Conservation (phyloP, 331 rosid genomes). For the Arachis monticola region DNA sequence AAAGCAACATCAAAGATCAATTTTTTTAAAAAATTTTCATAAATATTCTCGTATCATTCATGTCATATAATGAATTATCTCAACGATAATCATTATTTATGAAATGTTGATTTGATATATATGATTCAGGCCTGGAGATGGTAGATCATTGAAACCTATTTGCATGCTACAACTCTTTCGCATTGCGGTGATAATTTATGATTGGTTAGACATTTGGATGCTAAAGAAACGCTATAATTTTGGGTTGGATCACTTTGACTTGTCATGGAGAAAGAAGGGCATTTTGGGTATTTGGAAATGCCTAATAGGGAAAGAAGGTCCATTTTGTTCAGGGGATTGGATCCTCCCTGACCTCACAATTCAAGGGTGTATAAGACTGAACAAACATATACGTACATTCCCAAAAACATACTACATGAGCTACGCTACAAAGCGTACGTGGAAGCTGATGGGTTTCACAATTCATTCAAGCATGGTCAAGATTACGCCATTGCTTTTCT, state of each 20-base stretch:
- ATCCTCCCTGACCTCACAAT: slow-evolving; percentile 84
- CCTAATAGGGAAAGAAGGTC: slow-evolving; percentile 68
- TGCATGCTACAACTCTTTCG: slow-evolving; percentile 69
- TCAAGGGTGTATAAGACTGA: slow-evolving; percentile 68
- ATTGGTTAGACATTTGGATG: slow-evolving; percentile 72
- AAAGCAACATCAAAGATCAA: too few relatives aligned
- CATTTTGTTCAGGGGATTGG: slow-evolving; percentile 79
- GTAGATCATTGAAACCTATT: slow-evolving; percentile 62
- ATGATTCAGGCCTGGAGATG: slow-evolving; percentile 67
- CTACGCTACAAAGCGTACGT: slow-evolving; percentile 78
- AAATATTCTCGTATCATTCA: too few relatives aligned
- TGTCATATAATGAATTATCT: too few relatives aligned
- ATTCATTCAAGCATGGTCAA: slow-evolving; percentile 62
- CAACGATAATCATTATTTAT: too few relatives aligned
- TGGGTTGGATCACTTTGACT: slow-evolving; percentile 80
- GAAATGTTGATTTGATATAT: not conserved
- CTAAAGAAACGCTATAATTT: slow-evolving; percentile 71
- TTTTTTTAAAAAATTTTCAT: too few relatives aligned
- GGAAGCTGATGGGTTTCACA: slow-evolving; percentile 63
- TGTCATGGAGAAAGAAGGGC: slow-evolving; percentile 72
- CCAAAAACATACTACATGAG: slow-evolving; percentile 78
- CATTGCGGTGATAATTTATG: slow-evolving; percentile 72
- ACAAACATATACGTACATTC: slow-evolving; percentile 56
- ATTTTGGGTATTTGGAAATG: slow-evolving; percentile 64
- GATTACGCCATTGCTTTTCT: slow-evolving; percentile 68